A percentile compares a stretch with the other conserved stretches of the same genome.
Evolutionary conservation across 148 eudicot species (phyloP).

Genomic region (Rheum nobile): DNA sequence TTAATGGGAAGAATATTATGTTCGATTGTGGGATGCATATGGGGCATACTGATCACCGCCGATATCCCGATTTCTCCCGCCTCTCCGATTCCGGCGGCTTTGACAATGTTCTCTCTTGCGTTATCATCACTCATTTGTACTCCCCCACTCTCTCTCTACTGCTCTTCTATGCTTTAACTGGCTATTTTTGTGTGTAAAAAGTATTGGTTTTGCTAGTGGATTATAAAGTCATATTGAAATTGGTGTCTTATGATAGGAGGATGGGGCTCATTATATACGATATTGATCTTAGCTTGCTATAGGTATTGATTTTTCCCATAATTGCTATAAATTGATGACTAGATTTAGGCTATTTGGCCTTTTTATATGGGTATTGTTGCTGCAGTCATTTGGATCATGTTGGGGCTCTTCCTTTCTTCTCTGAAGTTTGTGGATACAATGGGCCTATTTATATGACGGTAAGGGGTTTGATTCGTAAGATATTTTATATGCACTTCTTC

Average conservation of each 20-base stretch:
- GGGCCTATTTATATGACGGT: constrained; percentile 99
- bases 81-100: constrained; percentile 51
- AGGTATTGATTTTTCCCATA: not conserved
- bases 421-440: constrained; percentile 85
- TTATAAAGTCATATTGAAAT: not conserved
- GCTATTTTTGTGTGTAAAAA: not conserved
- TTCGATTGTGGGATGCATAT: constrained; percentile 99
- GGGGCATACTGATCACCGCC: constrained; percentile 58
- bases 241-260: constrained; percentile 1
- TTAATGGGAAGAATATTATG: constrained; percentile 85
- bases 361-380: not conserved
- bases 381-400: constrained; percentile 85
- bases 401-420: constrained; percentile 90
- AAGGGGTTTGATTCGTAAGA: not conserved
- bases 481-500: not conserved
- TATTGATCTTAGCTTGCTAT: constrained; percentile 3
- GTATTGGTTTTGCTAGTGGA: not conserved
- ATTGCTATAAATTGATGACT: not conserved
- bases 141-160: not conserved
- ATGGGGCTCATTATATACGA: not conserved
- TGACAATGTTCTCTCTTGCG: constrained; percentile 41
- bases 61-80: constrained; percentile 82
- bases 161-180: not conserved
- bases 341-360: not conserved
- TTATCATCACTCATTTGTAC: constrained; percentile 77